These are phyloP conservation scores for Podospora didyma DNA, from an alignment of 495 filamentous ascomycete species.

Conservation along the genomic window DNA sequence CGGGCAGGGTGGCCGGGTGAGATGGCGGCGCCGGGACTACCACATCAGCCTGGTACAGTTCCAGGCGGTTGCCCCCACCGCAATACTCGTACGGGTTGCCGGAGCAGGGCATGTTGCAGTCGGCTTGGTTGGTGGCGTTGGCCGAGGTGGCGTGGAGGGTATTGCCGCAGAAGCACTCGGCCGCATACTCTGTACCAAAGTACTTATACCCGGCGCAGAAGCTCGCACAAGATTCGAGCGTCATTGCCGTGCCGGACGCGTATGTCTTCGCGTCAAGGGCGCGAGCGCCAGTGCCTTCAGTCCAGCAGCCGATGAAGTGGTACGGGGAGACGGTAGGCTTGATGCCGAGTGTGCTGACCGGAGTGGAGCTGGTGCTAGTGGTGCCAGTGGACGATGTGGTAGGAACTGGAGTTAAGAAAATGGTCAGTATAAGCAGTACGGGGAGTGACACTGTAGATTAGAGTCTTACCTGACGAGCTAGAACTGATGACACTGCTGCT, in stretches of 20 bases:
- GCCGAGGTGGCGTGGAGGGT: constrained; percentile 26
- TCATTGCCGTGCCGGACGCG: constrained; percentile 38
- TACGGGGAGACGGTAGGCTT: constrained; percentile 34
- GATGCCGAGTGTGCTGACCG: constrained; percentile 28
- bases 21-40: constrained; percentile 10
- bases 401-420: too few relatives aligned
- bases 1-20: constrained; percentile 22
- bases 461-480: too few relatives aligned
- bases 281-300: constrained; percentile 35
- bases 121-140: constrained; percentile 17
- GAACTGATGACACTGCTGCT: background rate
- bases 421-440: too few relatives aligned
- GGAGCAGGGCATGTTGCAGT: constrained; percentile 40
- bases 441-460: too few relatives aligned
- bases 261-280: constrained; percentile 31
- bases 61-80: constrained; percentile 35
- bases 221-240: constrained; percentile 40
- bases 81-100: constrained; percentile 39
- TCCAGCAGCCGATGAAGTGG: constrained; percentile 42
- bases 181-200: constrained; percentile 44
- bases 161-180: constrained; percentile 48
- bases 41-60: constrained; percentile 30
- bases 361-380: constrained; percentile 18
- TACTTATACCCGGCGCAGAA: constrained; percentile 43
- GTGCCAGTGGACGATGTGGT: constrained; percentile 1